phyloP scores from a whole-genome alignment of 306 rosid genomes.

The Leucaena leucocephala region DNA sequence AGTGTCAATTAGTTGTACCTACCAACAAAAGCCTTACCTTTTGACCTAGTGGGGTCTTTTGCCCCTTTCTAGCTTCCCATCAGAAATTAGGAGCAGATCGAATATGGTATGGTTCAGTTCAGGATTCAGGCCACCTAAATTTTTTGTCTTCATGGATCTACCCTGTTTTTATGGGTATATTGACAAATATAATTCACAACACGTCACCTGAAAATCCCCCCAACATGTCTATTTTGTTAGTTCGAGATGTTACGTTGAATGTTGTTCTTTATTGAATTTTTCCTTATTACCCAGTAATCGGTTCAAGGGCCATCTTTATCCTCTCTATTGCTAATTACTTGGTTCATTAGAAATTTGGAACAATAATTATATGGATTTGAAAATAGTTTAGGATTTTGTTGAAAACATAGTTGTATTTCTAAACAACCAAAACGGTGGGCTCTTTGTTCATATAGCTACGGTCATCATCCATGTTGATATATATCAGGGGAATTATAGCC shows the following conservation, averaged over 20 bases:
- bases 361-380: too few species aligned
- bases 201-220: not conserved
- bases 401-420: too few species aligned
- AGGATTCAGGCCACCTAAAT: not conserved
- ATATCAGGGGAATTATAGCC: not conserved
- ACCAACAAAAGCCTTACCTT: not conserved
- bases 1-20: not conserved
- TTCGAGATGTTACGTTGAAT: constrained; percentile 6
- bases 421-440: too few species aligned
- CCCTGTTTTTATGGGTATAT: not conserved
- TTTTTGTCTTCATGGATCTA: not conserved
- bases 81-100: not conserved
- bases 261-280: constrained; percentile 16
- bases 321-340: not conserved
- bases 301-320: not conserved
- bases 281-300: constrained; percentile 12
- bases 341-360: too few species aligned
- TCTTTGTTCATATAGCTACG: not conserved
- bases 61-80: not conserved
- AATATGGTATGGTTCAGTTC: not conserved
- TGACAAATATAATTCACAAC: not conserved
- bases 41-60: not conserved
- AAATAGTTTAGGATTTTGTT: too few species aligned
- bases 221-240: not conserved
- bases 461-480: constrained; percentile 16